Evolutionary conservation across 2,329 filamentous ascomycete genomes (phyloP).

Genomic region (Fusarium anthophilum): DNA sequence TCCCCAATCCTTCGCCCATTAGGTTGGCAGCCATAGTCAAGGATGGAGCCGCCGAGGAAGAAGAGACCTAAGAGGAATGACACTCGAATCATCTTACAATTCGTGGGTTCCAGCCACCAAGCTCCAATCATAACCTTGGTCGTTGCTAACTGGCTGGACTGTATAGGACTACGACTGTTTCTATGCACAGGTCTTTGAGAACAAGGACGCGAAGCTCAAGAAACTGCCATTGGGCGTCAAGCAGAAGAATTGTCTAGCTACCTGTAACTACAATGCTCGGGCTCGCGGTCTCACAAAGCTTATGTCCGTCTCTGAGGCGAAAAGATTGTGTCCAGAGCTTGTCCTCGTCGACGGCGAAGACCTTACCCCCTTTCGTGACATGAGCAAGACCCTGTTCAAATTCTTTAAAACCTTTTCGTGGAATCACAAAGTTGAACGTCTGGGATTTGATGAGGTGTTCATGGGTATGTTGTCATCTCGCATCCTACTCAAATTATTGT

Average conservation of each 20-base stretch:
- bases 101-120: slow-evolving; percentile 64
- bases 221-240: slow-evolving; percentile 82
- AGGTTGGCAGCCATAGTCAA: slow-evolving; percentile 14
- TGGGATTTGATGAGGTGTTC: slow-evolving; percentile 90
- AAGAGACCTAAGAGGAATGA: slow-evolving; percentile 61
- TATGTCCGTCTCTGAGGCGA: slow-evolving; percentile 85
- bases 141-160: slow-evolving; percentile 15
- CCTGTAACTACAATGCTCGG: slow-evolving; percentile 93
- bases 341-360: slow-evolving; percentile 90
- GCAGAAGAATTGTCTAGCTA: slow-evolving; percentile 93
- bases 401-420: slow-evolving; percentile 80
- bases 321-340: slow-evolving; percentile 81
- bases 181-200: slow-evolving; percentile 91
- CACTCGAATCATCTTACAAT: slow-evolving; percentile 79
- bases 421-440: slow-evolving; percentile 79
- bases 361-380: slow-evolving; percentile 83
- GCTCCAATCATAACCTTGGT: not conserved
- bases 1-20: not conserved
- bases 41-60: slow-evolving; percentile 46
- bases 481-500: not conserved
- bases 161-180: slow-evolving; percentile 85
- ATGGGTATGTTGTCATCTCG: slow-evolving; percentile 50
- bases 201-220: slow-evolving; percentile 78
- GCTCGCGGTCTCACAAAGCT: slow-evolving; percentile 79
- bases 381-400: slow-evolving; percentile 80